phyloP scores from a whole-genome alignment of 768 basidiomycete genomes.

The Lepiota venenata region DNA sequence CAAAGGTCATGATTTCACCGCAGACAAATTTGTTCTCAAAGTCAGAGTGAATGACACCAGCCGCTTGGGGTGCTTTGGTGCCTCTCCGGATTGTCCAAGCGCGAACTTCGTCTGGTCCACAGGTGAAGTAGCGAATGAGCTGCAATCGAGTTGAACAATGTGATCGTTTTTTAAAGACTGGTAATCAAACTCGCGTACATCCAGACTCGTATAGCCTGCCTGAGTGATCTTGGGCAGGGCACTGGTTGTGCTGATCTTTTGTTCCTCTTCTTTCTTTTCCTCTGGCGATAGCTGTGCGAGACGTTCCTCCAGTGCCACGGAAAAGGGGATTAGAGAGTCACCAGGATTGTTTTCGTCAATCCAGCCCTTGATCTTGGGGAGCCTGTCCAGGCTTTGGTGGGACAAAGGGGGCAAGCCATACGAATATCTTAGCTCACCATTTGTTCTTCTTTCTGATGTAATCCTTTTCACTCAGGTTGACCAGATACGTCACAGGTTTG shows the following conservation, averaged over 20 bases:
- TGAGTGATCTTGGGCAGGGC: slow-evolving; percentile 93
- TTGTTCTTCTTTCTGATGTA: slow-evolving; percentile 98
- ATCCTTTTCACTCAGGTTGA: slow-evolving; percentile 94
- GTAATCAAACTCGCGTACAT: slow-evolving; percentile 43
- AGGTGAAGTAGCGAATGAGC: slow-evolving; percentile 97
- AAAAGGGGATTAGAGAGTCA: slow-evolving; percentile 95
- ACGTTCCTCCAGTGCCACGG: slow-evolving; percentile 92
- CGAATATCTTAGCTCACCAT: slow-evolving; percentile 50
- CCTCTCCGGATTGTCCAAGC: slow-evolving; percentile 97
- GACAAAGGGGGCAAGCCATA: background rate
- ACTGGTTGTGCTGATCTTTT: slow-evolving; percentile 68
- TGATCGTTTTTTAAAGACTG: background rate
- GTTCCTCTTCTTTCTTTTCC: slow-evolving; percentile 76
- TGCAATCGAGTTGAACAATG: slow-evolving; percentile 23
- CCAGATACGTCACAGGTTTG: slow-evolving; percentile 96
- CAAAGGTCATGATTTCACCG: slow-evolving; percentile 93
- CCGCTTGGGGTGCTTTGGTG: slow-evolving; percentile 94
- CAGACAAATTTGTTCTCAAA: slow-evolving; percentile 99
- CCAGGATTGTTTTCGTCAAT: slow-evolving; percentile 96
- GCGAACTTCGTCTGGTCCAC: slow-evolving; percentile 94
- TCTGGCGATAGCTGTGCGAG: slow-evolving; percentile 60
- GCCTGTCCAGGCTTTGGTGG: slow-evolving; percentile 38
- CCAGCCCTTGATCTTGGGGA: slow-evolving; percentile 97
- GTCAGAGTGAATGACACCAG: slow-evolving; percentile 97
- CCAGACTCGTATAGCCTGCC: slow-evolving; percentile 84